Percentiles rank a stretch among this genome's conserved stretches.
Evolutionary conservation across 163 green algal genomes (phyloP).

Genomic region (Trebouxiophyceae sp.): DNA sequence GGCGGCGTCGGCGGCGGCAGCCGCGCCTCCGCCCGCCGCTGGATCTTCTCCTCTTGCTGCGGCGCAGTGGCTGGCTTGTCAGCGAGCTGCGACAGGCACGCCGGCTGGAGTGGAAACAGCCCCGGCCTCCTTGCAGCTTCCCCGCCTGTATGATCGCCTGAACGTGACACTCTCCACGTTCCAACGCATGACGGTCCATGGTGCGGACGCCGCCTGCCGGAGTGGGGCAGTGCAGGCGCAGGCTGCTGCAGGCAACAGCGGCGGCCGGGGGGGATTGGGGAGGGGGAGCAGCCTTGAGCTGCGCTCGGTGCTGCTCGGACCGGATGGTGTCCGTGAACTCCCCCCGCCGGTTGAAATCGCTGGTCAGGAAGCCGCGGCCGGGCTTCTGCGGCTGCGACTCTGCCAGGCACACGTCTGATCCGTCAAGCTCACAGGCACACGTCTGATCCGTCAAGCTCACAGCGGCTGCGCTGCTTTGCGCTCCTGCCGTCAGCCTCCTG

Average conservation of each 20-base stretch:
- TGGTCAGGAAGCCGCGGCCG: constrained; percentile 70
- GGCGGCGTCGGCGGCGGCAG: too few species aligned
- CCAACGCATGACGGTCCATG: neutral
- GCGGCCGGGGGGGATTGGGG: neutral
- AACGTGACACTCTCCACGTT: neutral
- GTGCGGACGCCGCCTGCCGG: neutral
- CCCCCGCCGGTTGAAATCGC: constrained; percentile 72
- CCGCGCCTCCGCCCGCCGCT: too few species aligned
- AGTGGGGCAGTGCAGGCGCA: neutral
- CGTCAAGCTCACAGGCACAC: too few species aligned
- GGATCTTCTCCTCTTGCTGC: too few species aligned
- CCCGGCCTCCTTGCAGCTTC: too few species aligned
- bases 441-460: too few species aligned
- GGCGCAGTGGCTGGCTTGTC: too few species aligned
- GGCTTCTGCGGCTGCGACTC: constrained; percentile 53
- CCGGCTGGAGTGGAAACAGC: too few species aligned
- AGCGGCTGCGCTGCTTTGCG: too few species aligned
- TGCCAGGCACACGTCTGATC: too few species aligned
- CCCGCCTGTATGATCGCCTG: neutral
- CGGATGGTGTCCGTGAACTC: constrained; percentile 76
- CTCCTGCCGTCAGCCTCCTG: too few species aligned
- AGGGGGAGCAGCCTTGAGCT: constrained; percentile 36
- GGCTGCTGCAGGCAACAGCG: neutral
- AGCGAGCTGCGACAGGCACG: too few species aligned
- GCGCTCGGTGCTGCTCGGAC: constrained; percentile 74